Percentiles rank a stretch among this genome's conserved stretches.
Evolutionary conservation across 192 early-diverging fungal genomes (phyloP).

Genomic region (Coemansia sp.): DNA sequence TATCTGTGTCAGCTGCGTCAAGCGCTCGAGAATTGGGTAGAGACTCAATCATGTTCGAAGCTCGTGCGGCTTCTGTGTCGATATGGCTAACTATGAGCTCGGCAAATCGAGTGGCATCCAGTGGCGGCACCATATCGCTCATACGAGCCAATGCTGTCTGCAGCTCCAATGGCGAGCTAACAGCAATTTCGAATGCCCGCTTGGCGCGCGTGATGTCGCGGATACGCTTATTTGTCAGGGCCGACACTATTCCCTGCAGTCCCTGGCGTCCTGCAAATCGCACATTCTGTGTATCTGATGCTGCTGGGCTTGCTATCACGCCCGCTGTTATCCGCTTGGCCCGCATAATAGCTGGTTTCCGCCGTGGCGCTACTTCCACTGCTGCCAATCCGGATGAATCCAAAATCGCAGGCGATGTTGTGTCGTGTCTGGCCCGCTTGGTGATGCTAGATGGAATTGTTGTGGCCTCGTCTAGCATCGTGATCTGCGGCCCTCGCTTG

Average conservation of each 20-base stretch:
- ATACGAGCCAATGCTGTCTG: constrained; percentile 8
- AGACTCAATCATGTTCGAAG: background rate
- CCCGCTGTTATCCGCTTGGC: background rate
- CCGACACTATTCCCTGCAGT: constrained; percentile 5
- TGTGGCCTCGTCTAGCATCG: background rate
- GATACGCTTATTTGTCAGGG: constrained; percentile 12
- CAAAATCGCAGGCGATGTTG: background rate
- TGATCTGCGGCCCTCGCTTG: constrained; percentile 8
- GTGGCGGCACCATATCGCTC: constrained; percentile 5
- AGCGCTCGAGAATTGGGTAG: constrained; percentile 5
- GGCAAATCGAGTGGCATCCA: constrained; percentile 12
- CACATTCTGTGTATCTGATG: background rate
- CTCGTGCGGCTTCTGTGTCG: constrained; percentile 3
- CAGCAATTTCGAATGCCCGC: constrained; percentile 1
- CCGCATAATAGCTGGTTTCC: constrained; percentile 4
- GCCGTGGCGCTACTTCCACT: background rate
- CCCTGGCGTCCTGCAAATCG: background rate
- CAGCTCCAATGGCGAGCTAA: constrained; percentile 12
- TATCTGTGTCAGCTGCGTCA: background rate
- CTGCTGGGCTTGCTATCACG: background rate
- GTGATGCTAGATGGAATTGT: background rate
- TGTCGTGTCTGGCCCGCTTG: constrained; percentile 1
- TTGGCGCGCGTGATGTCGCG: constrained; percentile 8
- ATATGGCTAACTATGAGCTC: constrained; percentile 15
- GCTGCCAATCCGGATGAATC: background rate